These are phyloP conservation scores for Cyphellophora europaea DNA, from an alignment of 2,329 filamentous ascomycete species.

Conservation along the genomic window DNA sequence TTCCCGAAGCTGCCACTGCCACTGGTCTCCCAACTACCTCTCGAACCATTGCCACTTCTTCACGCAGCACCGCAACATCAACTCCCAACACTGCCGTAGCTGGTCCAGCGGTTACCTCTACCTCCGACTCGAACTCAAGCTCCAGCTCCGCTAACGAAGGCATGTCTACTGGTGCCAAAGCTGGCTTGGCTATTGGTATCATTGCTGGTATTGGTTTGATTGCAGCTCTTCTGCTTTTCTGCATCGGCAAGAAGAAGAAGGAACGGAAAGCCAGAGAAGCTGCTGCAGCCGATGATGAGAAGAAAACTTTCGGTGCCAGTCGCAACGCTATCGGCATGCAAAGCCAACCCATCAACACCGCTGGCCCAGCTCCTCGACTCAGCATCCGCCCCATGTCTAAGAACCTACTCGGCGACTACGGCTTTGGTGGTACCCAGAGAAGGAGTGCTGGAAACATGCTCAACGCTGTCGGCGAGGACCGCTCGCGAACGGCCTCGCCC, in stretches of 20 bases:
- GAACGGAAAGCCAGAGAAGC: slow-evolving; percentile 37
- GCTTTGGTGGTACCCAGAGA: slow-evolving; percentile 22
- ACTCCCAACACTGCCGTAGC: slow-evolving; percentile 6
- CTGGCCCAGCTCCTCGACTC: slow-evolving; percentile 60
- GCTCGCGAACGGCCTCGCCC: slow-evolving; percentile 5
- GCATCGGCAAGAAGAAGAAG: slow-evolving; percentile 63
- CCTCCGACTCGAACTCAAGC: slow-evolving; percentile 3
- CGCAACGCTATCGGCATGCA: slow-evolving; percentile 25
- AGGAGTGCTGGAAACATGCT: slow-evolving; percentile 19
- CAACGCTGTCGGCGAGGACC: slow-evolving; percentile 14
- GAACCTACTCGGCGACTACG: slow-evolving; percentile 61
- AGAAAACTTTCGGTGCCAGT: slow-evolving; percentile 31
- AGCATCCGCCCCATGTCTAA: slow-evolving; percentile 78
- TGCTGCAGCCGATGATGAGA: slow-evolving; percentile 52
- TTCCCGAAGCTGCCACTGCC: slow-evolving; percentile 8
- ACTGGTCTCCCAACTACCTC: slow-evolving; percentile 15
- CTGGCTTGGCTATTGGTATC: slow-evolving; percentile 77
- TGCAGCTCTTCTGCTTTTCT: slow-evolving; percentile 59
- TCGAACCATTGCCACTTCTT: slow-evolving; percentile 8
- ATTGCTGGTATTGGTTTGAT: slow-evolving; percentile 59
- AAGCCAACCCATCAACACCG: slow-evolving; percentile 25
- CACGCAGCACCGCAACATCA: slow-evolving; percentile 8
- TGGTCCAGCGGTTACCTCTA: slow-evolving; percentile 7
- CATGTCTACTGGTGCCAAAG: slow-evolving; percentile 48
- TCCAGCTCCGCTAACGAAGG: slow-evolving; percentile 23